These are phyloP conservation scores for Melastoma candidum DNA, from an alignment of 441 rosid genomes.

Conservation along the genomic window DNA sequence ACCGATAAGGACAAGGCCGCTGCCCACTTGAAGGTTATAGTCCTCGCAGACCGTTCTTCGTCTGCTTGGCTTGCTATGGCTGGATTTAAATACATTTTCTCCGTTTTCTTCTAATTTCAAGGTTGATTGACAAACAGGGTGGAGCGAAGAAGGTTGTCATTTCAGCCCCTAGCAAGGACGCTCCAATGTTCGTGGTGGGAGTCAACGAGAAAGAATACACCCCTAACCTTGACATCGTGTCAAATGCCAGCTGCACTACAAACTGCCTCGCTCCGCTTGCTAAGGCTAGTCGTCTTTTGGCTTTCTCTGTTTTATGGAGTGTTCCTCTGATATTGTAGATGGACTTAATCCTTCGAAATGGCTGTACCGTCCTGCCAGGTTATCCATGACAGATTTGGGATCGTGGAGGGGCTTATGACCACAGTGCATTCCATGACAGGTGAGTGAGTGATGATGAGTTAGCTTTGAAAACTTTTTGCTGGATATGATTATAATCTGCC, in stretches of 20 bases:
- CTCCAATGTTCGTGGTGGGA: constrained; percentile 92
- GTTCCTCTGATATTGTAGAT: too few species aligned
- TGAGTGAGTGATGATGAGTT: not conserved
- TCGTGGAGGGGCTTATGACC: constrained; percentile 76
- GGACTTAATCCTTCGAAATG: not conserved
- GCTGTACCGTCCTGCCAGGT: constrained; percentile 26
- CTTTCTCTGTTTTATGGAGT: not conserved
- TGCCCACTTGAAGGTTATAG: constrained; percentile 78
- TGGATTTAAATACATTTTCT: too few species aligned
- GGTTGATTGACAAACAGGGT: constrained; percentile 26
- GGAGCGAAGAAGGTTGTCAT: constrained; percentile 71
- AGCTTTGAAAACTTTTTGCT: too few species aligned
- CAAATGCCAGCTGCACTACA: constrained; percentile 94
- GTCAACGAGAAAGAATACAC: constrained; percentile 79
- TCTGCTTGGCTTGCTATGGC: too few species aligned
- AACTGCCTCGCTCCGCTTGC: constrained; percentile 73
- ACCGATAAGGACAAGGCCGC: constrained; percentile 95
- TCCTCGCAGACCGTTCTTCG: too few species aligned
- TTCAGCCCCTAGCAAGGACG: constrained; percentile 83
- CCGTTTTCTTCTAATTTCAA: not conserved
- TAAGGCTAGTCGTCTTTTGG: not conserved
- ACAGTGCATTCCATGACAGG: constrained; percentile 71
- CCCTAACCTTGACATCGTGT: constrained; percentile 55
- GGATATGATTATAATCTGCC: too few species aligned
- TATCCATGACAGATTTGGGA: constrained; percentile 52